Conservation (phyloP, 768 basidiomycete species). For the Kondoa malvinella region DNA sequence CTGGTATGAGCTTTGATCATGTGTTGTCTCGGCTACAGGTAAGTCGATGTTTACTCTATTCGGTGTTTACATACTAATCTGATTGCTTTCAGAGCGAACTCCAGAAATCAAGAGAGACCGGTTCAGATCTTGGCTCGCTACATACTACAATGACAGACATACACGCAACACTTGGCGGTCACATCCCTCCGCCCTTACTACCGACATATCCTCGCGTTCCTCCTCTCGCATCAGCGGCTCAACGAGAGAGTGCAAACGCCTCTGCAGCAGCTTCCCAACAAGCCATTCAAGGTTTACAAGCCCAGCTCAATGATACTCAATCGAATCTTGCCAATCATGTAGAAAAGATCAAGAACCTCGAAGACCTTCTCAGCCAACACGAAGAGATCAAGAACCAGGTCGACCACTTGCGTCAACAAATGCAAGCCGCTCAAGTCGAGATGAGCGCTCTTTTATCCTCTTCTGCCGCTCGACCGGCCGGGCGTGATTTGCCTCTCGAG, state of each 20-base stretch:
- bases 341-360: conserved; percentile 60
- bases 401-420: conserved; percentile 20
- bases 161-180: conserved; percentile 73
- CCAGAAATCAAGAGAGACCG: conserved; percentile 88
- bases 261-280: conserved; percentile 24
- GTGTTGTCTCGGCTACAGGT: conserved; percentile 67
- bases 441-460: conserved; percentile 24
- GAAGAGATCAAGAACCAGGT: conserved; percentile 51
- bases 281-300: conserved; percentile 51
- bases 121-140: conserved; percentile 61
- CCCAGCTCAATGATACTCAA: conserved; percentile 71
- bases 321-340: conserved; percentile 55
- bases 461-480: conserved; percentile 15
- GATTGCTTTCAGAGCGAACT: conserved; percentile 46
- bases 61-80: neutral
- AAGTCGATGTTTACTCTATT: conserved; percentile 6
- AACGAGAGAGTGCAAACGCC: neutral
- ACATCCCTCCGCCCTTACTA: conserved; percentile 39
- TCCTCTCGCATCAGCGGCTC: conserved; percentile 17
- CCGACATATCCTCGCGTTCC: conserved; percentile 26
- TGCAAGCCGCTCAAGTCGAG: conserved; percentile 50
- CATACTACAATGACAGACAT: conserved; percentile 73
- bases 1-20: conserved; percentile 65
- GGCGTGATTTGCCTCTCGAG: conserved; percentile 17
- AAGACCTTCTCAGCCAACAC: conserved; percentile 63